Evolutionary conservation across 176 grass and related monocot species (phyloP), one percentile per base, ranked within the genome.

Genomic region (Oryza rufipogon): DNA sequence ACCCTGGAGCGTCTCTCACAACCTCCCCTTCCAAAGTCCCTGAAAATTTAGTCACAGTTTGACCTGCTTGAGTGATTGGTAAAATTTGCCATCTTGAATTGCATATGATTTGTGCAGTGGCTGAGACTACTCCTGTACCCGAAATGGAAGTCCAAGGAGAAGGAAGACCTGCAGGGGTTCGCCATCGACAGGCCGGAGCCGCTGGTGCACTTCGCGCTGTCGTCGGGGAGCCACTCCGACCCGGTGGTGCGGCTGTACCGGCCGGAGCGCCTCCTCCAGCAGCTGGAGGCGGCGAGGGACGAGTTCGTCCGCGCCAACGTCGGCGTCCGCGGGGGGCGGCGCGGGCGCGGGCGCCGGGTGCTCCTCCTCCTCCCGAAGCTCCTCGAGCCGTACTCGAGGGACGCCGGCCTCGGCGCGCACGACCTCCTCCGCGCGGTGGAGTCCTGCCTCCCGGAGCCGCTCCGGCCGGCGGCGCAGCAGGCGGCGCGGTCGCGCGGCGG

Each of bases 131-230:
- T 96, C 45, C 71, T 92, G 4, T 99, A 93, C 84, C 80, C 86
- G 38, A 99, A 75, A 71, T 85, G 79, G 84, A 95, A 96, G 77
- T 74, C 84, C 66, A 94, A 90, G 32, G 87, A 90, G 54, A 88
- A 85, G 81, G 91, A 94, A 58, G 96, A 92, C 41, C 88, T 87
- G 83, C 91, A 89, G 73, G 79, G 79, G 26, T 92, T 90, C 71
- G 80, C 91, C 72, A 48, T 99, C 64, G 88, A 96, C 58, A 68
- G 65, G 7, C 64, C 89, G 3, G 93, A 96, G 74, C 93, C 96
- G 22, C 93, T 94, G 75, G 74, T 99, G 42, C 91, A 93, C 86
- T 99, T 99, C 75, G 91, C 93, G 8, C 86, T 99, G 63, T 96
- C 91, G 54, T 94, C 91, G 71, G 96, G 96, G 30, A 91, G 71